phyloP scores from a whole-genome alignment of 1,284 basidiomycete species.

The Fomitopsis betulina region DNA sequence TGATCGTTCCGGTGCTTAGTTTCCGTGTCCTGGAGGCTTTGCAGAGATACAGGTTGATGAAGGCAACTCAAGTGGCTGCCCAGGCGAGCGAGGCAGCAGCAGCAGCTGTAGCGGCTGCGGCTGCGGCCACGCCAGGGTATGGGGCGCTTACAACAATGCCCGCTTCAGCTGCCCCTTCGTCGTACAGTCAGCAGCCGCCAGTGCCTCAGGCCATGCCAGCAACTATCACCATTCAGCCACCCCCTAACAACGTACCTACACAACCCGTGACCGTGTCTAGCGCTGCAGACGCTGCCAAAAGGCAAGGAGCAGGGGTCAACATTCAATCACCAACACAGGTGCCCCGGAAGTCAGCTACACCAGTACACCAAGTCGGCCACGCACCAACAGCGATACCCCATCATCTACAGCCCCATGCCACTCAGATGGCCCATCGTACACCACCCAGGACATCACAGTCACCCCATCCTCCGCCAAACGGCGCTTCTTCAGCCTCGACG shows the following conservation, averaged over 20 bases:
- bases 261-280: conserved; percentile 8
- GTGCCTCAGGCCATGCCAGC: conserved; percentile 12
- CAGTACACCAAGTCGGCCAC: conserved; percentile 9
- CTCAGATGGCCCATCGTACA: conserved; percentile 9
- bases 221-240: conserved; percentile 18
- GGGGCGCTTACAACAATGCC: conserved; percentile 13
- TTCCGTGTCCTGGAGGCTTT: conserved; percentile 15
- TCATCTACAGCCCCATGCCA: conserved; percentile 16
- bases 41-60: conserved; percentile 7
- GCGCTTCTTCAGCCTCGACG: conserved; percentile 8
- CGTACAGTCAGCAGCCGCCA: conserved; percentile 12
- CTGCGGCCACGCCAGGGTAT: conserved; percentile 4
- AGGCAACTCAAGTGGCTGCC: conserved; percentile 4
- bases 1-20: conserved; percentile 1
- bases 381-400: conserved; percentile 12
- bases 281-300: conserved; percentile 11
- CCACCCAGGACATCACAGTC: conserved; percentile 13
- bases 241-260: conserved; percentile 11
- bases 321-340: conserved; percentile 11
- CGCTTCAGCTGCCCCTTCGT: conserved; percentile 11
- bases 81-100: conserved; percentile 2
- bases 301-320: conserved; percentile 9
- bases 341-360: conserved; percentile 14
- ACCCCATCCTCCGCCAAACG: conserved; percentile 12
- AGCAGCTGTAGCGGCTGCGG: conserved; percentile 4